These are phyloP conservation scores for Rubus parviflorus DNA, from an alignment of 306 rosid genomes.

Conservation along the genomic window DNA sequence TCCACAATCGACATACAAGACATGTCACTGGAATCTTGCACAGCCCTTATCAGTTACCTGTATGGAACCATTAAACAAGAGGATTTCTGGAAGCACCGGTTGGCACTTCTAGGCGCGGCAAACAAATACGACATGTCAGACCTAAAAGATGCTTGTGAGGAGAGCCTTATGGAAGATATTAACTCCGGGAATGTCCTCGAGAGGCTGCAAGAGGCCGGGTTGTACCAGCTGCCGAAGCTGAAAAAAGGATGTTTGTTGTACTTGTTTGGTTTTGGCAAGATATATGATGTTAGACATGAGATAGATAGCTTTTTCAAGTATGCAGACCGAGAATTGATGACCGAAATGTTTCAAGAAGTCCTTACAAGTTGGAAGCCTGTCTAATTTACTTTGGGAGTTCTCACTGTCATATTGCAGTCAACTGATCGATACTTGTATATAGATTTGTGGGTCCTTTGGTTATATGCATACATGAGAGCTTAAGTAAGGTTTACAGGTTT, in stretches of 20 bases:
- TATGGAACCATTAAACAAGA: constrained; percentile 79
- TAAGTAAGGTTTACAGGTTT: neutral
- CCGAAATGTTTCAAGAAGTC: constrained; percentile 85
- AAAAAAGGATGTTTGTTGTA: constrained; percentile 81
- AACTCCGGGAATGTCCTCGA: constrained; percentile 69
- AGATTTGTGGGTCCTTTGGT: constrained; percentile 1
- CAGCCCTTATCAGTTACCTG: constrained; percentile 60
- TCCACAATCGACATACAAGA: constrained; percentile 71
- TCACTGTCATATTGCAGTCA: constrained; percentile 11
- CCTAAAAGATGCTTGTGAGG: constrained; percentile 79
- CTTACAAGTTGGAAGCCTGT: constrained; percentile 65
- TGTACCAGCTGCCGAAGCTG: constrained; percentile 66
- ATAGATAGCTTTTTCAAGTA: constrained; percentile 50
- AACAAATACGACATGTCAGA: constrained; percentile 62
- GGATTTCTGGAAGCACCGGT: constrained; percentile 77
- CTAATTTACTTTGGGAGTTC: constrained; percentile 25
- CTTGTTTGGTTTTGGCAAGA: constrained; percentile 80
- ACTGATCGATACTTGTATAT: constrained; percentile 26
- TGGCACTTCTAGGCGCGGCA: constrained; percentile 76
- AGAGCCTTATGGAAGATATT: constrained; percentile 84
- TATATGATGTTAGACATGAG: constrained; percentile 69
- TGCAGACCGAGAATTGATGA: constrained; percentile 76
- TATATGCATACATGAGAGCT: neutral
- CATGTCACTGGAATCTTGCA: constrained; percentile 73
- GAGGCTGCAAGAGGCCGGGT: constrained; percentile 78